These are phyloP conservation scores for Triadica sebifera DNA, from an alignment of 345 rosid genomes.

Conservation along the genomic window DNA sequence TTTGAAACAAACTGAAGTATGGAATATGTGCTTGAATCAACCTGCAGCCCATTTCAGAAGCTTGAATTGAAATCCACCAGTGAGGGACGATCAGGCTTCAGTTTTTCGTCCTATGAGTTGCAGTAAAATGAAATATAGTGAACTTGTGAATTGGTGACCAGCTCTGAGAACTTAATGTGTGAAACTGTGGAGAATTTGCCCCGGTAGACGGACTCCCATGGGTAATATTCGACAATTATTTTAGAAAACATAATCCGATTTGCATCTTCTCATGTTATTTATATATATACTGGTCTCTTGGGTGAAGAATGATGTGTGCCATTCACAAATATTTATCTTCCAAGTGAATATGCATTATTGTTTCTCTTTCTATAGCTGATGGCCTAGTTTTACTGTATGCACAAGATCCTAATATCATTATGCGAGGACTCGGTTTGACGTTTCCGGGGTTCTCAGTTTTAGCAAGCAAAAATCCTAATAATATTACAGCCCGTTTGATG, in stretches of 20 bases:
- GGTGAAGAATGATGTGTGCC: not conserved
- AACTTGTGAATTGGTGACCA: not conserved
- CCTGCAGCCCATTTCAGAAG: conserved; percentile 88
- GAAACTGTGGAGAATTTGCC: conserved; percentile 3
- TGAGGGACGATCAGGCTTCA: conserved; percentile 72
- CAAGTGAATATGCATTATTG: not conserved
- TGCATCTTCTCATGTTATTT: not conserved
- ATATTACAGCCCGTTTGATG: no score
- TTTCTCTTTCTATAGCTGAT: not conserved
- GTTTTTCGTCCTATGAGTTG: conserved; percentile 78
- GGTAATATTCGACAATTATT: not conserved
- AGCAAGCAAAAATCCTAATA: no score
- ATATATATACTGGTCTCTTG: not conserved
- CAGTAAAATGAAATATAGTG: conserved; percentile 36
- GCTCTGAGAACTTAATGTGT: not conserved
- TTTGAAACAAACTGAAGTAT: not conserved
- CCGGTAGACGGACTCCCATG: not conserved
- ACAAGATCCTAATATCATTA: no score
- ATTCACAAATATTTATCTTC: not conserved
- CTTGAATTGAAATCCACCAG: conserved; percentile 79
- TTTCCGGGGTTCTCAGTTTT: no score
- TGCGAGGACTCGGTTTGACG: no score
- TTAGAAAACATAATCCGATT: not conserved
- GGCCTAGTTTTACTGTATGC: no score
- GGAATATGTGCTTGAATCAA: conserved; percentile 6